A percentile compares a stretch with the other conserved stretches of the same genome.
These are phyloP conservation scores for Madurella fahalii DNA, from an alignment of 2,329 filamentous ascomycete species.

Conservation along the genomic window DNA sequence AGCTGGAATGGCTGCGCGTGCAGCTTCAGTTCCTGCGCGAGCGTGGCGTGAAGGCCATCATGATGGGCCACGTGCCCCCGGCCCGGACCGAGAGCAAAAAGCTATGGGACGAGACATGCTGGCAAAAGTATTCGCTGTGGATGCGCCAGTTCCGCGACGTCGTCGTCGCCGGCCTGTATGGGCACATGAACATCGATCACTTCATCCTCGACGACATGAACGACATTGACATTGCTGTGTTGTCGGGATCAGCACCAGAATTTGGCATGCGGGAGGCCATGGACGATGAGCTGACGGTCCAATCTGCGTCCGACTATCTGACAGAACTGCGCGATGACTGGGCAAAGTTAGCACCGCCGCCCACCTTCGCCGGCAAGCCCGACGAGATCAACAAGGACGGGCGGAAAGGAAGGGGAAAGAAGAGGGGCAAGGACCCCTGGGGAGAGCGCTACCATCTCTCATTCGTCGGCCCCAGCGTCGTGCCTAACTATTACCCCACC, in stretches of 20 bases:
- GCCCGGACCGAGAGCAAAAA: slow-evolving; percentile 80
- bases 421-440: slow-evolving; percentile 70
- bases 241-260: slow-evolving; percentile 29
- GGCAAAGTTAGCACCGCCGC: slow-evolving; percentile 64
- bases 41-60: slow-evolving; percentile 86
- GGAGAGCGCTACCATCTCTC: slow-evolving; percentile 82
- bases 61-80: slow-evolving; percentile 92
- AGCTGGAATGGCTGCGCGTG: slow-evolving; percentile 92
- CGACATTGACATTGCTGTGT: slow-evolving; percentile 60
- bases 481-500: slow-evolving; percentile 89
- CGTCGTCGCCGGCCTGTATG: slow-evolving; percentile 72
- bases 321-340: slow-evolving; percentile 73
- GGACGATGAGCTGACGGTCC: slow-evolving; percentile 54
- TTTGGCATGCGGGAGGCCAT: slow-evolving; percentile 33
- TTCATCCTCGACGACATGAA: slow-evolving; percentile 87
- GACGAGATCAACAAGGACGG: slow-evolving; percentile 14
- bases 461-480: slow-evolving; percentile 78
- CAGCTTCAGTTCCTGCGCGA: slow-evolving; percentile 80
- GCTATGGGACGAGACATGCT: slow-evolving; percentile 94
- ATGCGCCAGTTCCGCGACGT: slow-evolving; percentile 87
- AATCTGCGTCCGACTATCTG: slow-evolving; percentile 75
- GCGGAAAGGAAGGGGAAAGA: slow-evolving; percentile 33
- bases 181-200: slow-evolving; percentile 98
- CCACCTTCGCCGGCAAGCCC: slow-evolving; percentile 12
- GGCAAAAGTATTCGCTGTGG: slow-evolving; percentile 96